Evolutionary conservation across 2,329 filamentous ascomycete genomes (phyloP), one percentile per base, ranked within the genome.

Genomic region (Hysterium pulicare): DNA sequence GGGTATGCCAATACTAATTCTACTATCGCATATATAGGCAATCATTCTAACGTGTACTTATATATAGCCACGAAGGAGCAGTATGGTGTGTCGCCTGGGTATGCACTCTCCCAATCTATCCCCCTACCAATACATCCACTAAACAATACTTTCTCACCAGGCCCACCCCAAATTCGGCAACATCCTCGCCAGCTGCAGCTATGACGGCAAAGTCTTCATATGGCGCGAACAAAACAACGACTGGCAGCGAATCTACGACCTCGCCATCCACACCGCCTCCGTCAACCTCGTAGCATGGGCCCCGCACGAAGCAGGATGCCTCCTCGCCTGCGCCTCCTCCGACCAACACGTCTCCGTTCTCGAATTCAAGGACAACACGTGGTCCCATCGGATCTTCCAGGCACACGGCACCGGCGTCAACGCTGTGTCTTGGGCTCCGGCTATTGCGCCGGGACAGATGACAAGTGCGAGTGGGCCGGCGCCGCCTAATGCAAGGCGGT

Each of bases 91-190:
- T 97, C 45, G 86, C 90, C 58, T 98, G 93, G 93, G 77, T 79
- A 62, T 50, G 73, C 66, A 22, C 10, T 32, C 36, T 44, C 33
- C 33, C 17, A 10, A n/a, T 38, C 22, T 39, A 22, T 15, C 40
- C 42, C 34, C 16, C 26, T n/a, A 32, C 23, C n/a, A 38, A 13
- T 24, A n/a, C 21, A 8, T 13, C 20, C 9, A 37, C 23, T 23
- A 24, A 21, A 33, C 16, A 10, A 19, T 23, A 22, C 41, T 40
- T 19, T 35, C 38, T 26, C 21, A 39, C 24, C 51, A 78, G 75
- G 90, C 91, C 37, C 93, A 98, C 65, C 93, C 93, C 50, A 97
- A 98, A 68, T 97, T 94, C 70, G 93, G 93, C 73, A 96, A 91
- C 68, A 96, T 98, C 64, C 84, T 98, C 47, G 93, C 93, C 42